phyloP scores from a whole-genome alignment of 345 rosid genomes.

The Syzygium grande region DNA sequence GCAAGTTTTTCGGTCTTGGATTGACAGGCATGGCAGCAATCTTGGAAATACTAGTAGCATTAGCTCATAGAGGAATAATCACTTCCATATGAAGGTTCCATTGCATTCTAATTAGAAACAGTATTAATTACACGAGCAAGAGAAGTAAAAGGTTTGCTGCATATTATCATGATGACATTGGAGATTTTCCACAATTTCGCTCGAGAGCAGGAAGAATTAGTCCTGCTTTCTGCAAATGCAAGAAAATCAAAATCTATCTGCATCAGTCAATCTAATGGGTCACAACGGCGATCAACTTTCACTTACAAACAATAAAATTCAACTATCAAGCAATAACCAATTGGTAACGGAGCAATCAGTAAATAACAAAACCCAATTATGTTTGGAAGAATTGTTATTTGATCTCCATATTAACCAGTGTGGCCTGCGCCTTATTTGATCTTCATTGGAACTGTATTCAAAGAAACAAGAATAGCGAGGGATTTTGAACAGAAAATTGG shows the following conservation, averaged over 20 bases:
- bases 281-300: neutral
- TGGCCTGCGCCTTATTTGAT: neutral
- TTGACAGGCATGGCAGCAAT: neutral
- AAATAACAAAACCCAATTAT: neutral
- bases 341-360: neutral
- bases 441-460: neutral
- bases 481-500: neutral
- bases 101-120: neutral
- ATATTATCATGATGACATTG: neutral
- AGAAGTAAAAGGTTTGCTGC: neutral
- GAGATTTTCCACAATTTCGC: neutral
- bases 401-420: neutral
- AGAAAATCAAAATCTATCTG: neutral
- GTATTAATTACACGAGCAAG: neutral
- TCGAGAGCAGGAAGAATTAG: neutral
- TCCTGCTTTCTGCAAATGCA: neutral
- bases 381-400: neutral
- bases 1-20: neutral
- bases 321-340: neutral
- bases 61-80: neutral
- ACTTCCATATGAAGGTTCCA: neutral
- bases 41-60: neutral
- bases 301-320: neutral
- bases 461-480: neutral
- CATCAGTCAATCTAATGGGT: neutral